Conservation (phyloP, 2,329 filamentous ascomycete genomes). For the Rhinocladiella mackenziei region DNA sequence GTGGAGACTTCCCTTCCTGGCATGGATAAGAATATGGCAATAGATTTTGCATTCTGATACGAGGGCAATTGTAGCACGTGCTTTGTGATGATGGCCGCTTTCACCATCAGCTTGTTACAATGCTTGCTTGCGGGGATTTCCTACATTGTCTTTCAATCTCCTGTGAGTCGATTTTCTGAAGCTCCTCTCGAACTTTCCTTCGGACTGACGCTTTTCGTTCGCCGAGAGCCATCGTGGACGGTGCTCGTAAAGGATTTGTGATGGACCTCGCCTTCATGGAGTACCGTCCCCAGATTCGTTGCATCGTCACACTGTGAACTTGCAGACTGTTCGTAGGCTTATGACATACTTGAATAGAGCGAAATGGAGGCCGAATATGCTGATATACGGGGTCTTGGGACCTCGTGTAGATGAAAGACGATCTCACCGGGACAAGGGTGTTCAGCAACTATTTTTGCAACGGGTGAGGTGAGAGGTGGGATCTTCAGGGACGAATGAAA, state of each 20-base stretch:
- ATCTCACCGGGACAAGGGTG: too few species aligned
- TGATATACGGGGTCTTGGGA: neutral
- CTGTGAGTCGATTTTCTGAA: slow-evolving; percentile 19
- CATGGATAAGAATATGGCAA: slow-evolving; percentile 94
- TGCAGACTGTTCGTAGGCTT: neutral
- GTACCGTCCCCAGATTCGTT: slow-evolving; percentile 1
- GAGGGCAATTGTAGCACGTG: slow-evolving; percentile 64
- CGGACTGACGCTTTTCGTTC: slow-evolving; percentile 27
- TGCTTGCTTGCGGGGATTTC: neutral
- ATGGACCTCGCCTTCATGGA: slow-evolving; percentile 13
- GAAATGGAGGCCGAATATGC: neutral
- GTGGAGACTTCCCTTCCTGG: slow-evolving; percentile 82
- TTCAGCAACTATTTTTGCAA: too few species aligned
- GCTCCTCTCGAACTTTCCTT: slow-evolving; percentile 20
- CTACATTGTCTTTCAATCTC: slow-evolving; percentile 30
- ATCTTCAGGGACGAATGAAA: too few species aligned
- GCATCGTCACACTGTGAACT: slow-evolving; percentile 5
- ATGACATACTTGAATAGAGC: too few species aligned
- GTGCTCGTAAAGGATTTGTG: slow-evolving; percentile 4
- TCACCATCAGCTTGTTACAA: slow-evolving; percentile 28
- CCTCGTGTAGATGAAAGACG: neutral
- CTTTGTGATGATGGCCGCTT: slow-evolving; percentile 64
- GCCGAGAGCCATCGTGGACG: slow-evolving; percentile 17
- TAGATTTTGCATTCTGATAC: slow-evolving; percentile 68
- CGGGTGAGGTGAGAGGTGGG: too few species aligned